Evolutionary conservation across 176 grass and related monocot genomes (phyloP).

Genomic region (Elymus sibiricus): DNA sequence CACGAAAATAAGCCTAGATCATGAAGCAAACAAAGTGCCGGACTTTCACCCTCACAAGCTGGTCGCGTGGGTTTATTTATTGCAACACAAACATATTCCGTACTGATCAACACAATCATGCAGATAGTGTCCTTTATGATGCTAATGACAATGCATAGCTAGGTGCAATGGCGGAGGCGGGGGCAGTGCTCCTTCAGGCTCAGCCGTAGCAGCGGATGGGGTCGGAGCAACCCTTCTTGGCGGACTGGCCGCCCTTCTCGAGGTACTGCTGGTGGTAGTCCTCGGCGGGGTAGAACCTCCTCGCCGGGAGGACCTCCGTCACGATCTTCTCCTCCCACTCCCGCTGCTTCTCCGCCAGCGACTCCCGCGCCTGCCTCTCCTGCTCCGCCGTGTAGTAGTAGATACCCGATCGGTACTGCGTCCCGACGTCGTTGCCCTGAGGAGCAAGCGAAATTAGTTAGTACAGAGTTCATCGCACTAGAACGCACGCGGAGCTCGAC

Average conservation of each 20-base stretch:
- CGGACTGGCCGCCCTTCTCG: conserved; percentile 86
- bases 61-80: too few species aligned
- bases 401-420: conserved; percentile 96
- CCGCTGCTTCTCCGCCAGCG: conserved; percentile 57
- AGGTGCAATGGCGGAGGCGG: neutral
- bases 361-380: conserved; percentile 49
- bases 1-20: too few species aligned
- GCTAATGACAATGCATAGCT: neutral
- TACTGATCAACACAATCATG: too few species aligned
- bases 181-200: too few species aligned
- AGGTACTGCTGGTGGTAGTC: conserved; percentile 91
- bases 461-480: too few species aligned
- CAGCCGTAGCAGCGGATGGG: conserved; percentile 93
- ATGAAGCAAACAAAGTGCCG: too few species aligned
- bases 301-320: conserved; percentile 79
- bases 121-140: neutral
- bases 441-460: neutral
- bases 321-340: conserved; percentile 58
- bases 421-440: conserved; percentile 86
- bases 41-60: too few species aligned
- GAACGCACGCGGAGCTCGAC: too few species aligned
- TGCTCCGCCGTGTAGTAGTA: conserved; percentile 91
- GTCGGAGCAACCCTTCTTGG: conserved; percentile 70
- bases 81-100: too few species aligned
- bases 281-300: conserved; percentile 70